These are phyloP conservation scores for Hypoxylon perforatum DNA, from an alignment of 495 filamentous ascomycete species.

Conservation along the genomic window DNA sequence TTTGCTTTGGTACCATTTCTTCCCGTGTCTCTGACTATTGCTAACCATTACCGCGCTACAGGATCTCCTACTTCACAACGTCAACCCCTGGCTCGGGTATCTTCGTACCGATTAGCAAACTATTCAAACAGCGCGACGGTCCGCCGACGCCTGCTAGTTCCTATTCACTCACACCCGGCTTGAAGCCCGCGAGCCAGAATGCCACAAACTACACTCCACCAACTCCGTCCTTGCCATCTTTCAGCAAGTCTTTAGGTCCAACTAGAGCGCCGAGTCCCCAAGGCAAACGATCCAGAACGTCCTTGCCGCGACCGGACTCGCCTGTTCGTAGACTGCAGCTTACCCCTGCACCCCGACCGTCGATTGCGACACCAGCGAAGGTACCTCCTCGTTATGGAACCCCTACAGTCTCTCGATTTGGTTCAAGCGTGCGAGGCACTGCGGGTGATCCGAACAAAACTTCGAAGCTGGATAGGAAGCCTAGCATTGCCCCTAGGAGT, in stretches of 20 bases:
- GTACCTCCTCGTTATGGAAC: slow-evolving; percentile 67
- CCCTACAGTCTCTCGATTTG: slow-evolving; percentile 74
- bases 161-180: slow-evolving; percentile 73
- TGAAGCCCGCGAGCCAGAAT: slow-evolving; percentile 63
- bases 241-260: slow-evolving; percentile 88
- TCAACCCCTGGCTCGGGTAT: slow-evolving; percentile 84
- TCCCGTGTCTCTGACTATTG: slow-evolving; percentile 9
- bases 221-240: slow-evolving; percentile 72
- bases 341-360: slow-evolving; percentile 66
- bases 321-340: slow-evolving; percentile 72
- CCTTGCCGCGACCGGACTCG: slow-evolving; percentile 86
- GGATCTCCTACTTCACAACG: slow-evolving; percentile 85
- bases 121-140: slow-evolving; percentile 71
- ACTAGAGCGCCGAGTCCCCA: slow-evolving; percentile 75
- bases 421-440: slow-evolving; percentile 69
- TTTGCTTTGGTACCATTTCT: slow-evolving; percentile 8
- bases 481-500: slow-evolving; percentile 64
- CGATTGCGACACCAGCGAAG: slow-evolving; percentile 63
- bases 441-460: slow-evolving; percentile 68
- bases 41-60: slow-evolving; percentile 48
- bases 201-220: slow-evolving; percentile 70
- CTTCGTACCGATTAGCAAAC: slow-evolving; percentile 91
- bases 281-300: slow-evolving; percentile 77
- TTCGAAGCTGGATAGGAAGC: slow-evolving; percentile 58
- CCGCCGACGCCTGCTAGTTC: slow-evolving; percentile 65